Evolutionary conservation across 192 early-diverging fungal species (phyloP).

Genomic region (Coemansia sp.): DNA sequence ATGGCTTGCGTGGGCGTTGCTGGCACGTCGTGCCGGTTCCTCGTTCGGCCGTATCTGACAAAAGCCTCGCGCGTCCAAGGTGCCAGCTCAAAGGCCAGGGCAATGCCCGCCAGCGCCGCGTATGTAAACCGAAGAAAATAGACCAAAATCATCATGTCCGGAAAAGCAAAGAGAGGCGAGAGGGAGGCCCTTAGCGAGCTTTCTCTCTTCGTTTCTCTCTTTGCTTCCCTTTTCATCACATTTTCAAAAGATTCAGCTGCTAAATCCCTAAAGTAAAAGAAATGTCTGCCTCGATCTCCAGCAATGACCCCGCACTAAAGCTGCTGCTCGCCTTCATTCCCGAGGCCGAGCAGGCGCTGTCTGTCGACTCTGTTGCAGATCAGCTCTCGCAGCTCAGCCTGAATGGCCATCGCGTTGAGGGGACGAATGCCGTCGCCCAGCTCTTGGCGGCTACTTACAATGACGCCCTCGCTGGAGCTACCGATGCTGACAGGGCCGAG

Average conservation of each 20-base stretch:
- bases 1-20: neutral
- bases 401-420: slow-evolving; percentile 40
- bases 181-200: neutral
- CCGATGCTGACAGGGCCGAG: slow-evolving; percentile 43
- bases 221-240: neutral
- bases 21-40: neutral
- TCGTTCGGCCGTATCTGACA: slow-evolving; percentile 49
- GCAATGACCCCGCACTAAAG: slow-evolving; percentile 45
- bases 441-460: slow-evolving; percentile 46
- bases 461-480: slow-evolving; percentile 37
- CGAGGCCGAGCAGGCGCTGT: slow-evolving; percentile 29
- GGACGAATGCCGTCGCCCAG: slow-evolving; percentile 50
- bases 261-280: neutral
- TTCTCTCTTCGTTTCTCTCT: neutral
- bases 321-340: slow-evolving; percentile 44
- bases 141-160: neutral
- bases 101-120: slow-evolving; percentile 20
- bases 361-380: slow-evolving; percentile 38
- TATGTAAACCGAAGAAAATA: slow-evolving; percentile 10
- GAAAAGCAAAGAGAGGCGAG: neutral
- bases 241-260: neutral
- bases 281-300: slow-evolving; percentile 49
- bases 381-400: slow-evolving; percentile 45
- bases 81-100: slow-evolving; percentile 28
- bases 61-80: slow-evolving; percentile 52